Conservation (phyloP, 805 yeast species). For the Lipomyces sp. region DNA sequence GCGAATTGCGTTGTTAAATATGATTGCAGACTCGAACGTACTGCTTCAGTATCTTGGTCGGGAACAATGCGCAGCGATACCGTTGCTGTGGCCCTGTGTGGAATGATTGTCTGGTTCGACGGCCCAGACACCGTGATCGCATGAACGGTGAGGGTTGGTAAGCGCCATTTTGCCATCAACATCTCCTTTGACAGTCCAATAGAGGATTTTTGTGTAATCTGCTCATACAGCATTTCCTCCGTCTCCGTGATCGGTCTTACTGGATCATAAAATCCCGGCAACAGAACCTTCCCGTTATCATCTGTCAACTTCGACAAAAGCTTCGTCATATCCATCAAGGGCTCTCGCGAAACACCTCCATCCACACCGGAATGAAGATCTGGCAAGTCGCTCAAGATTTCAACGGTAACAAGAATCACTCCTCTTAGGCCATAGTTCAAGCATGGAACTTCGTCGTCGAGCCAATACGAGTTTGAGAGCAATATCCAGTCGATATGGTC, state of each 20-base stretch:
- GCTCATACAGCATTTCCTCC: slow-evolving; percentile 61
- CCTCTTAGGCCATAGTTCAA: slow-evolving; percentile 93
- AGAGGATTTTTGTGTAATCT: slow-evolving; percentile 48
- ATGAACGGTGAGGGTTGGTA: slow-evolving; percentile 86
- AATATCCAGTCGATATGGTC: slow-evolving; percentile 74
- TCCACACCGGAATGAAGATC: slow-evolving; percentile 96
- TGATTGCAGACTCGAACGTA: slow-evolving; percentile 50
- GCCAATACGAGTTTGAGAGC: slow-evolving; percentile 90
- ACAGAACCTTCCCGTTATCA: slow-evolving; percentile 50
- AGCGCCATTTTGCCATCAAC: slow-evolving; percentile 78
- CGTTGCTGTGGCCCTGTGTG: slow-evolving; percentile 71
- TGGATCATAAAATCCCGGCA: slow-evolving; percentile 72
- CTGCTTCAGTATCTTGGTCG: slow-evolving; percentile 63
- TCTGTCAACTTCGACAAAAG: slow-evolving; percentile 61
- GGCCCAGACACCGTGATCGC: slow-evolving; percentile 86
- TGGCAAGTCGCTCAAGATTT: slow-evolving; percentile 67
- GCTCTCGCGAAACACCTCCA: slow-evolving; percentile 88
- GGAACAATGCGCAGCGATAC: slow-evolving; percentile 87
- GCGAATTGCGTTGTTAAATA: slow-evolving; percentile 51
- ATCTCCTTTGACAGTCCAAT: slow-evolving; percentile 40
- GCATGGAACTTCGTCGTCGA: slow-evolving; percentile 84
- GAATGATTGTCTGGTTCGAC: slow-evolving; percentile 82
- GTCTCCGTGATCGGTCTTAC: slow-evolving; percentile 53
- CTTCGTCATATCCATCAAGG: slow-evolving; percentile 79
- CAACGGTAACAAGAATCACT: slow-evolving; percentile 74